Conservation (phyloP, 768 basidiomycete genomes). For the Tulasnella calospora region DNA sequence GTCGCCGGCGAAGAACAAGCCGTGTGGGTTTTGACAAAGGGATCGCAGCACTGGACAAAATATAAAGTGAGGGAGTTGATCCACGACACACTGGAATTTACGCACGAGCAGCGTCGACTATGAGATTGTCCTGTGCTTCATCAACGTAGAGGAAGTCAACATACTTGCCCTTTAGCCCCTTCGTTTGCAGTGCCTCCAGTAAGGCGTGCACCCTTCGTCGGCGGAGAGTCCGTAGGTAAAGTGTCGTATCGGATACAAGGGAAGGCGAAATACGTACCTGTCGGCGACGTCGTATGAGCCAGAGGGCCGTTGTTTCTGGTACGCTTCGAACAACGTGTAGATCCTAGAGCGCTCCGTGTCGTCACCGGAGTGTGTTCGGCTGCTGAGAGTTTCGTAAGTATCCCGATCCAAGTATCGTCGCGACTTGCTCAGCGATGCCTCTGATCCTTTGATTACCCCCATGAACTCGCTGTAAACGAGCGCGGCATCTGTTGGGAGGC, state of each 20-base stretch:
- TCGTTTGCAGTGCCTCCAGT: background rate
- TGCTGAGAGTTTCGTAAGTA: conserved; percentile 40
- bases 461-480: conserved; percentile 51
- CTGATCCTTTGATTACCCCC: conserved; percentile 68
- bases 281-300: conserved; percentile 53
- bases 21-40: conserved; percentile 6
- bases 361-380: conserved; percentile 36
- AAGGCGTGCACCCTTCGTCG: background rate
- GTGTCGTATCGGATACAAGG: no score
- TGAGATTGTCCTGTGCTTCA: conserved; percentile 66
- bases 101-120: conserved; percentile 57
- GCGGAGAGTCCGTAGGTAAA: no score
- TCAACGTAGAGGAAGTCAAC: conserved; percentile 66
- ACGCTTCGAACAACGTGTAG: conserved; percentile 53
- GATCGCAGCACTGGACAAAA: conserved; percentile 3
- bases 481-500: conserved; percentile 48
- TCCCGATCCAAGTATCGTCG: conserved; percentile 42
- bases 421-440: conserved; percentile 41
- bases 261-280: conserved; percentile 38
- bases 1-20: conserved; percentile 45
- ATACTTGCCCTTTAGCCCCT: background rate
- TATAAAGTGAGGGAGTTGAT: no score
- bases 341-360: conserved; percentile 39
- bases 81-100: no score
- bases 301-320: conserved; percentile 37